phyloP scores from a whole-genome alignment of 1,284 basidiomycete genomes.

The Boletus holoroseus region DNA sequence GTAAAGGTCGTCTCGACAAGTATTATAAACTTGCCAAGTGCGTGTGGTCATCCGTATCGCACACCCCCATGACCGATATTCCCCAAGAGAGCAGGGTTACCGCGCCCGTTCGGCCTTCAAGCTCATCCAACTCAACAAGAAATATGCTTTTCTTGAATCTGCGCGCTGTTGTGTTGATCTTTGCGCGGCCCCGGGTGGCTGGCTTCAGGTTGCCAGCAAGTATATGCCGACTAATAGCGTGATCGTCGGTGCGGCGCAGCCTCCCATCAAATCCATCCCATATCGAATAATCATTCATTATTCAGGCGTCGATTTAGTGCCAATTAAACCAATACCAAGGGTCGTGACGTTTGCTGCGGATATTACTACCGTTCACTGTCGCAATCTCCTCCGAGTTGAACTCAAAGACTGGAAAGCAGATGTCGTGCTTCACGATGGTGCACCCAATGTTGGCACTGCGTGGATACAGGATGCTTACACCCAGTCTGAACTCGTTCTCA shows the following conservation, averaged over 20 bases:
- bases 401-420: conserved; percentile 99
- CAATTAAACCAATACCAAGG: conserved; percentile 94
- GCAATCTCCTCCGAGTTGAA: conserved; percentile 81
- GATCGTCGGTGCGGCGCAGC: conserved; percentile 72
- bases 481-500: conserved; percentile 95
- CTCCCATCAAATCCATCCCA: conserved; percentile 7
- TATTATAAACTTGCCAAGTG: conserved; percentile 93
- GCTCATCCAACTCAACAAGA: conserved; percentile 98
- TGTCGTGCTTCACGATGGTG: conserved; percentile 98
- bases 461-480: conserved; percentile 99
- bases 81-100: conserved; percentile 89
- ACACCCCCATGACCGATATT: conserved; percentile 9
- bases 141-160: conserved; percentile 88
- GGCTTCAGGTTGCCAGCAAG: conserved; percentile 98
- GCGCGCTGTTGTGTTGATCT: conserved; percentile 96
- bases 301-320: conserved; percentile 87
- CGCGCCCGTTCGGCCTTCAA: conserved; percentile 99
- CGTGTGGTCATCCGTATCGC: conserved; percentile 23
- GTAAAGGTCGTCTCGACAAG: conserved; percentile 92
- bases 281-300: conserved; percentile 10
- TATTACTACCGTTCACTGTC: conserved; percentile 91
- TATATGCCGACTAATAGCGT: conserved; percentile 95
- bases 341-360: conserved; percentile 92
- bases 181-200: conserved; percentile 98
- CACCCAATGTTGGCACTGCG: conserved; percentile 98